Conservation (phyloP, 1,284 basidiomycete species). For the Wallemia hederae region DNA sequence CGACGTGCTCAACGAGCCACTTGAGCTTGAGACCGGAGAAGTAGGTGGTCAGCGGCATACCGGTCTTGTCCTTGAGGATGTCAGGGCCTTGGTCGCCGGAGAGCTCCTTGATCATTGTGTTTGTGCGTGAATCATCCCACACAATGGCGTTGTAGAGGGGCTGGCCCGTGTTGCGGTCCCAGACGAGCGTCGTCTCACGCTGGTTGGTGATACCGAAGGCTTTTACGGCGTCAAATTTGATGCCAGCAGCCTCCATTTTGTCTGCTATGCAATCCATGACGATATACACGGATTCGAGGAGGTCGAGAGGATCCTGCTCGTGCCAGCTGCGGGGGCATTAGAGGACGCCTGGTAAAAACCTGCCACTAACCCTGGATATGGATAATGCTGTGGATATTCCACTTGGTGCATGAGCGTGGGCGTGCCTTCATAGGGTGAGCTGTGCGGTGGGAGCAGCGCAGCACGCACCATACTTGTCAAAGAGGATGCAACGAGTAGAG, state of each 20-base stretch:
- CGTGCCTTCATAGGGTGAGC: conserved; percentile 11
- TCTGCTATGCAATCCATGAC: conserved; percentile 49
- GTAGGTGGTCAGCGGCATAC: conserved; percentile 78
- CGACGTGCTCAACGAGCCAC: conserved; percentile 81
- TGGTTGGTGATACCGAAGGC: conserved; percentile 97
- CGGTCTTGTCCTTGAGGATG: conserved; percentile 44
- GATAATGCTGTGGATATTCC: conserved; percentile 75
- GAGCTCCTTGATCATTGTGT: conserved; percentile 31
- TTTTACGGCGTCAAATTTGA: conserved; percentile 49
- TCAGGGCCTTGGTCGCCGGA: conserved; percentile 28
- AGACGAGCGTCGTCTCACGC: conserved; percentile 80
- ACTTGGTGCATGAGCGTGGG: conserved; percentile 13
- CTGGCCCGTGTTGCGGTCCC: conserved; percentile 69
- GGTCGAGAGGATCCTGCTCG: conserved; percentile 68
- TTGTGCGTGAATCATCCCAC: conserved; percentile 83
- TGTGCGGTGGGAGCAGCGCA: conserved; percentile 37
- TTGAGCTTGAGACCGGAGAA: conserved; percentile 85
- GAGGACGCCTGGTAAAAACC: conserved; percentile 1
- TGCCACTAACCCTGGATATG: conserved; percentile 38
- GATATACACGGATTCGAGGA: conserved; percentile 41
- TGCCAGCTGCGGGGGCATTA: conserved; percentile 37
- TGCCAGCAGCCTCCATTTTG: conserved; percentile 42
- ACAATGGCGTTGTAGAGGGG: conserved; percentile 72
- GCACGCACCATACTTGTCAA: conserved; percentile 41
- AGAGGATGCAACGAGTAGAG: conserved; percentile 78